Evolutionary conservation across 305 asterid genomes (phyloP).

Genomic region (Plantago lanceolata): DNA sequence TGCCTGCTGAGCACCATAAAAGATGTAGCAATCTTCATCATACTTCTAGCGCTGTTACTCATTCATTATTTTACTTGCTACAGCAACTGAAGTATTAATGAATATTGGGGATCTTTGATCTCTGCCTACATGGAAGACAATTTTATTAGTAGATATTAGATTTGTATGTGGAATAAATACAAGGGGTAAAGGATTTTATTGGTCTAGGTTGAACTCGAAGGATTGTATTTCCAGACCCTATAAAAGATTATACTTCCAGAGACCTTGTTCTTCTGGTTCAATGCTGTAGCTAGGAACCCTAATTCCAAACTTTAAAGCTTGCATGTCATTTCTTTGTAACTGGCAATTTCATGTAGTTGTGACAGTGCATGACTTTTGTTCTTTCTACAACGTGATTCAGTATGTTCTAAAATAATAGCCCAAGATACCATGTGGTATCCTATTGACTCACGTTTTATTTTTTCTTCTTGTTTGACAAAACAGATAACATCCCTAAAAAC

Average conservation of each 20-base stretch:
- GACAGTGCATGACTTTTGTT: slow-evolving; percentile 11
- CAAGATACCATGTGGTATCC: slow-evolving; percentile 12
- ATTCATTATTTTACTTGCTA: no score
- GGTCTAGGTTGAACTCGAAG: no score
- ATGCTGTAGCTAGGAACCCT: background rate
- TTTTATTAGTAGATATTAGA: no score
- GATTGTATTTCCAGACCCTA: no score
- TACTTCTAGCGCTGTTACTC: no score
- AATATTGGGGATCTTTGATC: no score
- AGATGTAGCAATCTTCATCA: no score
- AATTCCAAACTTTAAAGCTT: background rate
- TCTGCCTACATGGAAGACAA: no score
- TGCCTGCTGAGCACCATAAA: slow-evolving; percentile 3
- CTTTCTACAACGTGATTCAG: slow-evolving; percentile 12
- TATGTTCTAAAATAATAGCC: slow-evolving; percentile 13
- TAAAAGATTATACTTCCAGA: background rate
- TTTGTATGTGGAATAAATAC: no score
- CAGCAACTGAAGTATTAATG: no score
- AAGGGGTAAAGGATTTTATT: no score
- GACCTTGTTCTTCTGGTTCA: background rate
- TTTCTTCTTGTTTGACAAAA: slow-evolving; percentile 23
- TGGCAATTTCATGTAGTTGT: slow-evolving; percentile 11
- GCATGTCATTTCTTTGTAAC: no score
- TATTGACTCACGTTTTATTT: slow-evolving; percentile 14
- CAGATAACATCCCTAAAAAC: slow-evolving; percentile 70